Evolutionary conservation across 345 rosid species (phyloP).

Genomic region (Cardamine chenopodiifolia): DNA sequence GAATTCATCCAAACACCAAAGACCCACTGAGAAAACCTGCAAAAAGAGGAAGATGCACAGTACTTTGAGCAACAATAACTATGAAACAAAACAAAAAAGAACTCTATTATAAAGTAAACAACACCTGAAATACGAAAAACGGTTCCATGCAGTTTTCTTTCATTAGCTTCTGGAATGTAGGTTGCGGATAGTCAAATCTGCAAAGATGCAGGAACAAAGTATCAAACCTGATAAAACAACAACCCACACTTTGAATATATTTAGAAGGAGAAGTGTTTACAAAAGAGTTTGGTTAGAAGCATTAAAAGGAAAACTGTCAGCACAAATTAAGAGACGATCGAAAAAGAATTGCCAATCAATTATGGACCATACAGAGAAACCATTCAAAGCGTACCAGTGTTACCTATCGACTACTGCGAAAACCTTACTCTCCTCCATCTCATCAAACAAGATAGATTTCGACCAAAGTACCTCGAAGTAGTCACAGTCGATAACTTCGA

Average conservation of each 20-base stretch:
- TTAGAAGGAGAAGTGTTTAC: neutral
- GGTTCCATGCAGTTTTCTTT: constrained; percentile 99
- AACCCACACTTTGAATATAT: neutral
- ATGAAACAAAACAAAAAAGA: neutral
- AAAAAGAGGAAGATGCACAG: constrained; percentile 14
- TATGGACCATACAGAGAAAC: neutral
- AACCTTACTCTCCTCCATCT: no score
- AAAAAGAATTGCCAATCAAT: neutral
- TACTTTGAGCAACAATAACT: constrained; percentile 7
- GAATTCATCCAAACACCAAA: constrained; percentile 99
- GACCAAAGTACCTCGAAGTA: no score
- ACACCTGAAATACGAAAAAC: constrained; percentile 98
- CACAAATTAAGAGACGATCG: neutral
- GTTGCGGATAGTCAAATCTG: constrained; percentile 98
- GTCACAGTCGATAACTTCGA: constrained; percentile 68
- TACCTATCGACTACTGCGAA: no score
- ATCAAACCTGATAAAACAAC: constrained; percentile 19
- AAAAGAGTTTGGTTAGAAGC: neutral
- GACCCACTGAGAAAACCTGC: constrained; percentile 97
- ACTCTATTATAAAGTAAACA: constrained; percentile 36
- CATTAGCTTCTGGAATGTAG: constrained; percentile 96
- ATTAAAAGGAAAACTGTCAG: neutral
- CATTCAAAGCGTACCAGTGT: no score
- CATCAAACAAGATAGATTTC: no score
- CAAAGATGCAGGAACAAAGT: constrained; percentile 36